phyloP scores from a whole-genome alignment of 352 stramenopile genomes.

The Phytopythium cucurbitacearum region DNA sequence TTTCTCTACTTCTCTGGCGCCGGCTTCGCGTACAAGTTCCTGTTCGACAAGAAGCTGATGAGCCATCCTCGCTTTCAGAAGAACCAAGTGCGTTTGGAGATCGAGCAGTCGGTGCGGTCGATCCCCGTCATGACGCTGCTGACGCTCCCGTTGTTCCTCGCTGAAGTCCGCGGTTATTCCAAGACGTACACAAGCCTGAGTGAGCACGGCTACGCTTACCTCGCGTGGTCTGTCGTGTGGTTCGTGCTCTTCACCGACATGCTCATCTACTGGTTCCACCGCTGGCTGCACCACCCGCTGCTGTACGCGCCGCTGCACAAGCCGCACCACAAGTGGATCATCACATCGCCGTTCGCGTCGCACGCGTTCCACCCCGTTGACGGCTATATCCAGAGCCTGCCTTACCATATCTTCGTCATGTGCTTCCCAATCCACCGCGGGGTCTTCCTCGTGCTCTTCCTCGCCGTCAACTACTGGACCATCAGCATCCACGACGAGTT shows the following conservation, averaged over 20 bases:
- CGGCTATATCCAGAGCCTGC: conserved; percentile 60
- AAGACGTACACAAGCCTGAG: conserved; percentile 43
- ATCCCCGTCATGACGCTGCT: conserved; percentile 69
- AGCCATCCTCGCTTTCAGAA: conserved; percentile 64
- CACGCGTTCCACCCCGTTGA: conserved; percentile 75
- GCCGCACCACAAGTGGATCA: conserved; percentile 73
- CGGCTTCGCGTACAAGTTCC: conserved; percentile 40
- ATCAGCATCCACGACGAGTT: conserved; percentile 74
- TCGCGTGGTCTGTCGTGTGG: conserved; percentile 34
- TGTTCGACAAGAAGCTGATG: conserved; percentile 63
- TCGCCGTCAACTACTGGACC: conserved; percentile 71
- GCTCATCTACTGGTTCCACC: conserved; percentile 83
- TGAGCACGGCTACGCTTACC: conserved; percentile 40
- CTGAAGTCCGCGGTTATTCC: conserved; percentile 51
- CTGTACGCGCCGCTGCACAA: conserved; percentile 71
- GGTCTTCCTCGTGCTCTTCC: conserved; percentile 55
- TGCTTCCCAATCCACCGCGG: conserved; percentile 58
- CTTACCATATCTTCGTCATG: conserved; percentile 69
- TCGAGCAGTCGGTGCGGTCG: conserved; percentile 35
- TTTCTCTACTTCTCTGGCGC: conserved; percentile 54
- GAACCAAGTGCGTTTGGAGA: conserved; percentile 59
- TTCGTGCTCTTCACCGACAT: conserved; percentile 76
- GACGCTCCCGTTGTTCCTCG: conserved; percentile 59
- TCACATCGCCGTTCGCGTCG: conserved; percentile 62
- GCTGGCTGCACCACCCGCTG: conserved; percentile 56